phyloP scores from a whole-genome alignment of 441 rosid species.

The Populus hybrid region DNA sequence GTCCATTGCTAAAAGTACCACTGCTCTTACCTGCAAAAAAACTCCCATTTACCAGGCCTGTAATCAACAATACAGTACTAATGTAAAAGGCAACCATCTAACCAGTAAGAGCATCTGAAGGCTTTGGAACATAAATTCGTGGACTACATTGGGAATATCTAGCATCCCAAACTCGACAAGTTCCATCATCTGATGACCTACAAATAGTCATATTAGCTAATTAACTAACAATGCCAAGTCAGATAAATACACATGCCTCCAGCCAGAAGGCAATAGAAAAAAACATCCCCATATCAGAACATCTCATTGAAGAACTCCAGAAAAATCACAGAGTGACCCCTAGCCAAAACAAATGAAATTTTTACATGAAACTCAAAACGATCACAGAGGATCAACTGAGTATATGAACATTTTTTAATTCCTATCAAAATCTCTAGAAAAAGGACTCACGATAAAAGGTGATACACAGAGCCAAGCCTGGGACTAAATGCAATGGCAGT shows the following conservation, averaged over 20 bases:
- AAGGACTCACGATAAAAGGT: slow-evolving; percentile 87
- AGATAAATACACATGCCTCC: slow-evolving; percentile 14
- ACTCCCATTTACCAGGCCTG: slow-evolving; percentile 34
- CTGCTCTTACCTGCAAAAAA: slow-evolving; percentile 57
- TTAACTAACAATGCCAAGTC: slow-evolving; percentile 14
- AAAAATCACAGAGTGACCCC: slow-evolving; percentile 7
- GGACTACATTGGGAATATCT: slow-evolving; percentile 65
- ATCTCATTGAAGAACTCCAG: slow-evolving; percentile 14
- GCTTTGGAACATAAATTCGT: slow-evolving; percentile 78
- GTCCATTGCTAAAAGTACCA: slow-evolving; percentile 49
- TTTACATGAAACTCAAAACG: slow-evolving; percentile 11
- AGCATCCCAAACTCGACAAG: slow-evolving; percentile 99
- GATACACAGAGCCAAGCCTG: slow-evolving; percentile 70
- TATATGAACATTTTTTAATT: background rate
- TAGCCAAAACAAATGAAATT: slow-evolving; percentile 7
- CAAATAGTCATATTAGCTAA: slow-evolving; percentile 41
- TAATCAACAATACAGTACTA: slow-evolving; percentile 10
- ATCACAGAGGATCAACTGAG: slow-evolving; percentile 11
- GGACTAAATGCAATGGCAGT: slow-evolving; percentile 99
- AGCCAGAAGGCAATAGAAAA: slow-evolving; percentile 13
- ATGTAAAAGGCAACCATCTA: slow-evolving; percentile 25
- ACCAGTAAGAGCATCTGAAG: slow-evolving; percentile 63
- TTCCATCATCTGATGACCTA: slow-evolving; percentile 99
- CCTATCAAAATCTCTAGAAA: slow-evolving; percentile 14
- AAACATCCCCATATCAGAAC: slow-evolving; percentile 12